Evolutionary conservation across 2,329 filamentous ascomycete genomes (phyloP), one percentile per base, ranked within the genome.

Genomic region (Trichoderma lentiforme): DNA sequence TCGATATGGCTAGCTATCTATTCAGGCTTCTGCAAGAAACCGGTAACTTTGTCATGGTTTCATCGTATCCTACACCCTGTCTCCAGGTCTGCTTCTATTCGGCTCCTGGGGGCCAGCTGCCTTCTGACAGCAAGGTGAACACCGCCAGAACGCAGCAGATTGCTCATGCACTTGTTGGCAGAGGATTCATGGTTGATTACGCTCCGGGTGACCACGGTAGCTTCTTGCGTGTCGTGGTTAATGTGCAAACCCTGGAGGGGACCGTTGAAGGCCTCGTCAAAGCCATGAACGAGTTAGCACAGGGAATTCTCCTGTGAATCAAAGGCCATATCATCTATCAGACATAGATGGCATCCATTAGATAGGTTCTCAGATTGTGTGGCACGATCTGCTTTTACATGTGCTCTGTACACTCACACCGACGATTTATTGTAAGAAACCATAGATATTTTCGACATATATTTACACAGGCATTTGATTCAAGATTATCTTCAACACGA

Each of bases 81-180:
- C 84, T 97, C 79, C 96, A 98, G 83, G 92, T 98, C 26, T 98
- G 95, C 84, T 98, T 98, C 81, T 97, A 97, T 80, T 94, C 93
- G 77, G 89, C 91, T 0, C 89, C 89, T 0, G 74, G 74, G 1
- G 88, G 90, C 3, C 76, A 81, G 71, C 74, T 92, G 57, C 76
- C 81, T 0, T 80, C 80, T 0, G 80, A 84, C 18, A 74, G 79
- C 6, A 80, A 80, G 47, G 81, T 79, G 67, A 90, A 89, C 76
- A 88, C 87, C 36, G 77, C 79, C 53, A 80, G 82, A 53, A 89
- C 88, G 36, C 81, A 83, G 75, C 78, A 75, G 9, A 87, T 89
- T 77, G 87, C 85, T 1, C 78, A 80, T 64, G 81, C 77, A 75
- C 79, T 90, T 73, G 83, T 89, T 14, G 73, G 76, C 3, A 80